Percentiles rank a stretch among this genome's conserved stretches.
Conservation (phyloP, 2,329 filamentous ascomycete genomes). For the Hypoxylon sp. region DNA sequence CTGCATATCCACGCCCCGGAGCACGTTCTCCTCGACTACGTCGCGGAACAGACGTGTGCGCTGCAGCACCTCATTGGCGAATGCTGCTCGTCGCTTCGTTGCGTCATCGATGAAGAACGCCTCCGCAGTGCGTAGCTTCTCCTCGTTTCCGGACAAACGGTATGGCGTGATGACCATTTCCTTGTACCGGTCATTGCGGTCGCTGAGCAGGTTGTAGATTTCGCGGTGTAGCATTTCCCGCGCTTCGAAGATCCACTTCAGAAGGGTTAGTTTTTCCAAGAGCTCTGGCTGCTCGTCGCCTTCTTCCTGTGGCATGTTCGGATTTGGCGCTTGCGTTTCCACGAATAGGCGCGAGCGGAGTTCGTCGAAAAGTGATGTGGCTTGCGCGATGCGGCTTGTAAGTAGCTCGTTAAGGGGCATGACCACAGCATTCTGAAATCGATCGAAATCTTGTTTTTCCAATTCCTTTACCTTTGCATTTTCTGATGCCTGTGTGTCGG, state of each 20-base stretch:
- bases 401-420: constrained; percentile 83
- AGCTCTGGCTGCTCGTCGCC: constrained; percentile 95
- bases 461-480: constrained; percentile 74
- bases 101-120: constrained; percentile 85
- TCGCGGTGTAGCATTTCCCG: constrained; percentile 88
- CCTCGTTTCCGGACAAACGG: constrained; percentile 74
- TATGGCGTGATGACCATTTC: constrained; percentile 86
- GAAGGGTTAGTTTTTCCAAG: constrained; percentile 88
- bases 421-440: constrained; percentile 84
- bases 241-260: constrained; percentile 97
- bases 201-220: constrained; percentile 83
- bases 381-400: constrained; percentile 75
- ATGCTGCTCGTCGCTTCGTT: constrained; percentile 73
- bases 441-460: constrained; percentile 82
- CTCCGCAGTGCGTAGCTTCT: constrained; percentile 81
- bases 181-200: constrained; percentile 86
- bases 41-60: constrained; percentile 80
- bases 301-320: constrained; percentile 90
- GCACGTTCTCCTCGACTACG: constrained; percentile 84
- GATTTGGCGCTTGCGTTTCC: constrained; percentile 71
- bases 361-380: constrained; percentile 80
- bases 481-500: constrained; percentile 76
- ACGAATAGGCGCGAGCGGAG: constrained; percentile 76
- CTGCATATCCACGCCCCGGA: constrained; percentile 88
- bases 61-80: constrained; percentile 74